Evolutionary conservation across 441 rosid species (phyloP).

Genomic region (Arabidopsis lyrata): DNA sequence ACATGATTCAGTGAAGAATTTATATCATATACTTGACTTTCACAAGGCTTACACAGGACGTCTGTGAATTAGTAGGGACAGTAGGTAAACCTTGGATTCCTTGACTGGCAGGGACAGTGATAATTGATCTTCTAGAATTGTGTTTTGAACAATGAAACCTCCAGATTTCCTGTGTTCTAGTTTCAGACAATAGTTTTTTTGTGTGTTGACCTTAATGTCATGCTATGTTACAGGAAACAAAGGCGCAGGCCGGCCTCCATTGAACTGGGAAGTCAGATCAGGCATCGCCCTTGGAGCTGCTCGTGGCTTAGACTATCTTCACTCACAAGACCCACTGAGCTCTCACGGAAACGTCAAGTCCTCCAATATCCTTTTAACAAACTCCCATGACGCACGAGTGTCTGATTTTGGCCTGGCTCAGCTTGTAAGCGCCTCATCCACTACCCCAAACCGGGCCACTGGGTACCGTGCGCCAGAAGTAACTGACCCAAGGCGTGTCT

Average conservation of each 20-base stretch:
- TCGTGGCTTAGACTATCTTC: slow-evolving; percentile 83
- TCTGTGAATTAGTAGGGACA: background rate
- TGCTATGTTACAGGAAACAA: slow-evolving; percentile 70
- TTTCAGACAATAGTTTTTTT: background rate
- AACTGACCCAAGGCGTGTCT: slow-evolving; percentile 82
- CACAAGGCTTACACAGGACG: background rate
- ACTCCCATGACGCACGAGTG: slow-evolving; percentile 73
- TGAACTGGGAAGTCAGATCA: slow-evolving; percentile 83
- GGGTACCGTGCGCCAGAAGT: slow-evolving; percentile 98
- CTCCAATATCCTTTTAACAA: slow-evolving; percentile 84
- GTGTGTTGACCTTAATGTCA: slow-evolving; percentile 12
- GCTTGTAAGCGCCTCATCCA: slow-evolving; percentile 70
- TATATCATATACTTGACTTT: slow-evolving; percentile 7
- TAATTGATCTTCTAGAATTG: slow-evolving; percentile 4
- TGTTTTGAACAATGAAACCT: background rate
- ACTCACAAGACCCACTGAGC: slow-evolving; percentile 70
- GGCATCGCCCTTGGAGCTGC: slow-evolving; percentile 86
- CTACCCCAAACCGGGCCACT: slow-evolving; percentile 72
- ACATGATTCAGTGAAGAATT: slow-evolving; percentile 2
- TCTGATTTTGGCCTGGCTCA: slow-evolving; percentile 93
- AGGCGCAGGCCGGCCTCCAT: slow-evolving; percentile 83
- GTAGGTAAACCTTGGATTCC: background rate
- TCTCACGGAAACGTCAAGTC: slow-evolving; percentile 96
- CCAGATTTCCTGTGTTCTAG: background rate
- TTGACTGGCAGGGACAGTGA: background rate